These are phyloP conservation scores for Podospora conica DNA, from an alignment of 495 filamentous ascomycete species.

Conservation along the genomic window DNA sequence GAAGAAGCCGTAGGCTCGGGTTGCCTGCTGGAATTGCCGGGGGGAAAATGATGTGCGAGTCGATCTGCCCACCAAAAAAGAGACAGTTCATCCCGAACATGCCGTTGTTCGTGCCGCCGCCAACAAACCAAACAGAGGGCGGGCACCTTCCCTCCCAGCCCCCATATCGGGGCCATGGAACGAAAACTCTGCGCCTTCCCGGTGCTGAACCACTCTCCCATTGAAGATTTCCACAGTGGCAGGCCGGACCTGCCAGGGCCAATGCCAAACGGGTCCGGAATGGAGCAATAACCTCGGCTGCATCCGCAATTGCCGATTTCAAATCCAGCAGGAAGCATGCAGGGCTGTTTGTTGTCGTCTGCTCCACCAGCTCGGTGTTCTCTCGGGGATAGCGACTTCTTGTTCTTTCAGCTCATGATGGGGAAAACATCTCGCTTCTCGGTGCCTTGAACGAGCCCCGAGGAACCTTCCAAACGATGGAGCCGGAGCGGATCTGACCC, in stretches of 20 bases:
- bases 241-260: background rate
- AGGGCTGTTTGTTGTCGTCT: background rate
- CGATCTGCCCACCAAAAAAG: background rate
- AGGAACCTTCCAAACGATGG: background rate
- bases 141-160: too few relatives aligned
- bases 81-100: background rate
- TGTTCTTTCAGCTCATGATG: background rate
- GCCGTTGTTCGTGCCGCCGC: background rate
- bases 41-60: background rate
- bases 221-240: background rate
- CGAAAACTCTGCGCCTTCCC: background rate
- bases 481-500: background rate
- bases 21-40: background rate
- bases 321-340: background rate
- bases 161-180: background rate
- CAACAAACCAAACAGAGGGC: background rate
- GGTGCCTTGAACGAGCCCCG: background rate
- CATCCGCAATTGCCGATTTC: background rate
- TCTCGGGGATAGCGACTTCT: background rate
- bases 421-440: background rate
- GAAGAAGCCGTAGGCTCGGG: background rate
- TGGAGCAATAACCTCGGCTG: background rate
- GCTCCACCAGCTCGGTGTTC: conserved; percentile 1
- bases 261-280: background rate
- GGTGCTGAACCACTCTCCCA: background rate